phyloP scores from a whole-genome alignment of 2,329 filamentous ascomycete genomes.

The Scytalidium lignicola region DNA sequence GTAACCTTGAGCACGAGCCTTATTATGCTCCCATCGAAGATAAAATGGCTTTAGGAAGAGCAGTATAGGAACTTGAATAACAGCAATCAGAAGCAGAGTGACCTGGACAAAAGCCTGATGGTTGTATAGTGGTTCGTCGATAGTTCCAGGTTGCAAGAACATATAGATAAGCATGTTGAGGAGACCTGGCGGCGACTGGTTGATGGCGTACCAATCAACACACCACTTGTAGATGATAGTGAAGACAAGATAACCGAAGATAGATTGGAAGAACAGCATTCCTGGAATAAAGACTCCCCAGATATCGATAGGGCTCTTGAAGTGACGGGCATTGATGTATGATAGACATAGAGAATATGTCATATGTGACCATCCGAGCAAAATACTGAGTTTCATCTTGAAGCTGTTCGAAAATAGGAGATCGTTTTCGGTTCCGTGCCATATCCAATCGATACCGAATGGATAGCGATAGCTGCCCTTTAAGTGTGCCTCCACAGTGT shows the following conservation, averaged over 20 bases:
- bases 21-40: conserved; percentile 89
- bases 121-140: conserved; percentile 68
- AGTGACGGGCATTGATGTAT: conserved; percentile 89
- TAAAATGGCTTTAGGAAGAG: conserved; percentile 96
- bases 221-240: conserved; percentile 98
- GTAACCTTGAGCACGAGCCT: conserved; percentile 81
- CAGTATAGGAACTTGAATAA: conserved; percentile 82
- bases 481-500: conserved; percentile 61
- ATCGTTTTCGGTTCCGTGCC: conserved; percentile 94
- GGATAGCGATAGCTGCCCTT: conserved; percentile 79
- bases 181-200: conserved; percentile 71
- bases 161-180: conserved; percentile 99
- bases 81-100: conserved; percentile 72
- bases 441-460: conserved; percentile 92
- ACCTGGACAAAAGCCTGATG: conserved; percentile 75
- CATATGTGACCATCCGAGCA: conserved; percentile 97
- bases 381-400: conserved; percentile 99
- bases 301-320: conserved; percentile 91
- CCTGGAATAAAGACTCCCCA: conserved; percentile 97
- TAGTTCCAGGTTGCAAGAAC: conserved; percentile 82
- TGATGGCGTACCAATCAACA: conserved; percentile 70
- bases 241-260: conserved; percentile 93
- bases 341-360: conserved; percentile 94
- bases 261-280: conserved; percentile 99
- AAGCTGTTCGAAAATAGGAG: conserved; percentile 96